A percentile compares a stretch with the other conserved stretches of the same genome.
These are phyloP conservation scores for Citrus hindsii DNA, from an alignment of 345 rosid species.

Conservation along the genomic window DNA sequence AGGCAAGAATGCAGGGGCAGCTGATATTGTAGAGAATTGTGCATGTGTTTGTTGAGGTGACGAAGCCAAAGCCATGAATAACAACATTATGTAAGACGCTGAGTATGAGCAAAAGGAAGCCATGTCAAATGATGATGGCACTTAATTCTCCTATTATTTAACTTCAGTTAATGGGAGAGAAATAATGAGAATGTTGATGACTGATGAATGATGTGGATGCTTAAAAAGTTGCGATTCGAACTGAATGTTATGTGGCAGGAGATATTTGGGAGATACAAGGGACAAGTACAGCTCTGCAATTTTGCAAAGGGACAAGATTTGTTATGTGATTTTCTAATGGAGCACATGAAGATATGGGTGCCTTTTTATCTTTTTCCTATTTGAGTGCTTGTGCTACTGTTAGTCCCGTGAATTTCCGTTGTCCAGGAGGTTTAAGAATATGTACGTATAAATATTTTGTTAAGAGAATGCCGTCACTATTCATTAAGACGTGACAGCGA, in stretches of 20 bases:
- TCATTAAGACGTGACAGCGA: background rate
- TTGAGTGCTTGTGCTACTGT: background rate
- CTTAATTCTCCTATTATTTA: constrained; percentile 2
- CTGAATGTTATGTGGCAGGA: constrained; percentile 5
- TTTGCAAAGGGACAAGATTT: constrained; percentile 31
- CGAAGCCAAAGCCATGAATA: constrained; percentile 1
- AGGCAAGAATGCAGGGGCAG: constrained; percentile 52
- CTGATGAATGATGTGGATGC: background rate
- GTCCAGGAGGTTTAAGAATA: background rate
- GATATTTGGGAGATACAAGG: constrained; percentile 7
- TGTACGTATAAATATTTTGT: too few species aligned
- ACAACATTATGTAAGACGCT: constrained; percentile 16
- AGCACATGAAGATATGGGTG: constrained; percentile 33
- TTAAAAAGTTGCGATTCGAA: constrained; percentile 2
- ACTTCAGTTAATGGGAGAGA: constrained; percentile 6
- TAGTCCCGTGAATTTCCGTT: constrained; percentile 19
- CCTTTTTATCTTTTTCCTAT: constrained; percentile 26
- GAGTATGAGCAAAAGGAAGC: constrained; percentile 40
- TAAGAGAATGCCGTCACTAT: background rate
- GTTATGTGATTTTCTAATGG: constrained; percentile 4
- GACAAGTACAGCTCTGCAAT: constrained; percentile 19
- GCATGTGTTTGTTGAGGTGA: constrained; percentile 10
- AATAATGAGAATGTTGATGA: background rate
- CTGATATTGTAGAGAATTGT: constrained; percentile 37
- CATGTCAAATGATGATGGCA: constrained; percentile 28